Conservation (phyloP, 352 stramenopile genomes). For the Globisporangium canariense region DNA sequence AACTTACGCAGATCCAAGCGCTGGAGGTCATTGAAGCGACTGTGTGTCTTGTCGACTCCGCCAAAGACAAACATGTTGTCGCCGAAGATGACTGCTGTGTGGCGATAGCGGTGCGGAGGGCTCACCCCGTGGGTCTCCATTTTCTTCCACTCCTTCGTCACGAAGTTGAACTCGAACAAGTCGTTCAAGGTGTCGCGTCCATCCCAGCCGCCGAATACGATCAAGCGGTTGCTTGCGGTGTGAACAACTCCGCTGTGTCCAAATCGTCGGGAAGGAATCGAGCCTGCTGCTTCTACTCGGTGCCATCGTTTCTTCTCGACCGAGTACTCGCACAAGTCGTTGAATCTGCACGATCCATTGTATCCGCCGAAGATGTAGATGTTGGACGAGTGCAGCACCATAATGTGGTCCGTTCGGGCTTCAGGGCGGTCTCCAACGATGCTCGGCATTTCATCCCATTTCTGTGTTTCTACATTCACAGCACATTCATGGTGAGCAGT, state of each 20-base stretch:
- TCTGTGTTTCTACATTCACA: slow-evolving; percentile 31
- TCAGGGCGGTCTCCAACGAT: slow-evolving; percentile 54
- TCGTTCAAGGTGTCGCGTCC: slow-evolving; percentile 84
- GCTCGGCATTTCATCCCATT: slow-evolving; percentile 80
- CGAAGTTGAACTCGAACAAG: slow-evolving; percentile 75
- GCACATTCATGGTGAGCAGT: not conserved
- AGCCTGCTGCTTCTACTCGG: slow-evolving; percentile 40
- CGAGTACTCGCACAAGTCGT: slow-evolving; percentile 79
- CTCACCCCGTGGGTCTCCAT: slow-evolving; percentile 49
- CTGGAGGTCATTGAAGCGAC: slow-evolving; percentile 84
- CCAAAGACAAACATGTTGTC: slow-evolving; percentile 89
- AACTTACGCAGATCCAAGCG: slow-evolving; percentile 55
- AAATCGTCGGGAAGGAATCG: slow-evolving; percentile 66
- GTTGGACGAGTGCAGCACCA: slow-evolving; percentile 72
- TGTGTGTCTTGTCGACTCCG: slow-evolving; percentile 88
- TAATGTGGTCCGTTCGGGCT: slow-evolving; percentile 84
- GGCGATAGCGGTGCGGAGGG: slow-evolving; percentile 79
- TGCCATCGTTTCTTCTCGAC: slow-evolving; percentile 54
- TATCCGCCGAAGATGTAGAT: slow-evolving; percentile 90
- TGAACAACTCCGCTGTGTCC: slow-evolving; percentile 84
- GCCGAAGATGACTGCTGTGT: slow-evolving; percentile 80
- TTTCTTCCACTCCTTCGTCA: slow-evolving; percentile 64
- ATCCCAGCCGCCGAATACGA: slow-evolving; percentile 87
- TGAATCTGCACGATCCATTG: slow-evolving; percentile 79
- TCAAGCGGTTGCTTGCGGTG: slow-evolving; percentile 54